Evolutionary conservation across 1,284 basidiomycete genomes (phyloP).

Genomic region (Phylloporus gajari): DNA sequence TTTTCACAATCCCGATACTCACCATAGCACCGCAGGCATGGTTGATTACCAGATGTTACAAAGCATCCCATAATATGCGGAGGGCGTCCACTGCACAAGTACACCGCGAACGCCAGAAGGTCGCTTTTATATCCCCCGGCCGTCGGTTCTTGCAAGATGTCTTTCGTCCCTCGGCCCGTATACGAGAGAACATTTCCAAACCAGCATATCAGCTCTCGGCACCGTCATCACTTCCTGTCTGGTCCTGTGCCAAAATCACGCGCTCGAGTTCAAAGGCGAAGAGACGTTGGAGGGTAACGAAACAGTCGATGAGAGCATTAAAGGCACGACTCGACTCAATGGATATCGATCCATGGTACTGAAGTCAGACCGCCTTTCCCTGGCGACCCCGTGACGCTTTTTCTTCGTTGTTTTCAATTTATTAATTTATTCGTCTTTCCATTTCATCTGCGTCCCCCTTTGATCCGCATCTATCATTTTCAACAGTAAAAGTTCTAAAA

Average conservation of each 20-base stretch:
- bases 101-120: not conserved
- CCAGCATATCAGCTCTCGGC: not conserved
- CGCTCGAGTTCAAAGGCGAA: constrained; percentile 17
- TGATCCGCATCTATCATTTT: not conserved
- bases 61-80: not conserved
- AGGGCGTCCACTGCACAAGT: not conserved
- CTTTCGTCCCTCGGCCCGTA: constrained; percentile 11
- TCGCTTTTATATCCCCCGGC: too few relatives aligned
- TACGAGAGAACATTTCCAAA: constrained; percentile 5
- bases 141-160: constrained; percentile 15
- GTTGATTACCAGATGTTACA: constrained; percentile 1
- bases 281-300: constrained; percentile 19
- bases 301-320: constrained; percentile 13
- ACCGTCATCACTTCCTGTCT: constrained; percentile 7
- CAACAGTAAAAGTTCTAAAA: not conserved
- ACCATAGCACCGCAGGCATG: constrained; percentile 18
- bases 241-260: constrained; percentile 36
- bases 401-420: not conserved
- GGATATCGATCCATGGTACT: constrained; percentile 23
- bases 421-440: not conserved
- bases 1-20: not conserved
- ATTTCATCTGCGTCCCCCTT: not conserved
- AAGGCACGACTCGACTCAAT: constrained; percentile 21
- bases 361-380: not conserved
- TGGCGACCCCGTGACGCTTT: not conserved